These are phyloP conservation scores for Mycena maculata DNA, from an alignment of 768 basidiomycete genomes.

Conservation along the genomic window DNA sequence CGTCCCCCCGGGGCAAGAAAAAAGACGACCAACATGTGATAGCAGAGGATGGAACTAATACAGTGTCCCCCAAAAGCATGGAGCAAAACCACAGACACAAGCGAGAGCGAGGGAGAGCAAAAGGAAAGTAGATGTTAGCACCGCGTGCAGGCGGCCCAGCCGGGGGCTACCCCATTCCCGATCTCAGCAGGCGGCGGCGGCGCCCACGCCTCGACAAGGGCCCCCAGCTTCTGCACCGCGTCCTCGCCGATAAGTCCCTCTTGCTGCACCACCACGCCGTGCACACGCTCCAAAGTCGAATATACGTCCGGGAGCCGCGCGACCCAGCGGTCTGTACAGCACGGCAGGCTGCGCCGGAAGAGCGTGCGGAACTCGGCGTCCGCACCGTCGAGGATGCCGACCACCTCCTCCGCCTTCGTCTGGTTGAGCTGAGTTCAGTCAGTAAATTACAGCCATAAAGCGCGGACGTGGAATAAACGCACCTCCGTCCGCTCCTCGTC, in stretches of 20 bases:
- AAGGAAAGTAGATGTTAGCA: too few species aligned
- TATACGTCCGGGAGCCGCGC: constrained; percentile 25
- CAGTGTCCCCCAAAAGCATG: too few species aligned
- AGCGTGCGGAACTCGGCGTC: constrained; percentile 17
- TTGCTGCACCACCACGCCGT: not conserved
- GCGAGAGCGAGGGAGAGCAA: too few species aligned
- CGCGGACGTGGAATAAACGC: too few species aligned
- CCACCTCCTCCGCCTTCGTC: constrained; percentile 17
- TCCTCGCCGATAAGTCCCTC: constrained; percentile 12
- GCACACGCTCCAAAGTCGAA: constrained; percentile 13
- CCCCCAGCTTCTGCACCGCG: not conserved
- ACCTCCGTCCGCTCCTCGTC: too few species aligned
- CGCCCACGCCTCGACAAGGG: constrained; percentile 21
- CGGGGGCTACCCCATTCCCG: too few species aligned
- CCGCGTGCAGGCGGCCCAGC: too few species aligned
- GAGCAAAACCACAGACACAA: too few species aligned
- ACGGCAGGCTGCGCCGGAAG: constrained; percentile 19
- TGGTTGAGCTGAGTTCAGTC: constrained; percentile 6
- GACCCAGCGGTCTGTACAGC: constrained; percentile 20
- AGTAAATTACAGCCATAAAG: too few species aligned
- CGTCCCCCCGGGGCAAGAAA: too few species aligned
- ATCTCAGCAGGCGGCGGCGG: constrained; percentile 29
- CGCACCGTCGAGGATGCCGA: not conserved
- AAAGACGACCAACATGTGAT: too few species aligned
- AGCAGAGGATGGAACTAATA: too few species aligned